Base-by-base conservation (phyloP, 306 rosid genomes). In the Quillaja saponaria region DNA sequence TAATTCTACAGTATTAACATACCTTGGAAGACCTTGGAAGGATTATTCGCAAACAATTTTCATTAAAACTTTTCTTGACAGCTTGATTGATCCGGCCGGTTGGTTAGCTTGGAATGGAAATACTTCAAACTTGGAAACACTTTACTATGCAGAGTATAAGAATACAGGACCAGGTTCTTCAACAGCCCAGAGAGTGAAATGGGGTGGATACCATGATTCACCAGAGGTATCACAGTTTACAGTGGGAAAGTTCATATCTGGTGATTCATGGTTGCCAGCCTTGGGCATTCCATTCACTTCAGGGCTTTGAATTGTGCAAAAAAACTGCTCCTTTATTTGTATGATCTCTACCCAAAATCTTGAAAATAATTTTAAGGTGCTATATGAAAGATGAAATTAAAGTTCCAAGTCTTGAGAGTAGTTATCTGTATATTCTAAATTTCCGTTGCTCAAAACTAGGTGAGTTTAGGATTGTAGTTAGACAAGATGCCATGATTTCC, bases 21-120 rank as follows among this genome's bases (percentile, higher is more conserved):
- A 61, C 15, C 21, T 70, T 12, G 75, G 63, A 12, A 70, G 75
- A 56, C 75, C 75, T 19, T 70, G 75, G 75, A 41, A 53, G 52
- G 47, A 18, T 19, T 70, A 70, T 46, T 70, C 75, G 6, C 53
- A 63, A 6, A 70, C 69, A 0, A 61, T 70, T 19, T 61, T 34
- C 47, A 13, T 70, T 18, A 53, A 70, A 21, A 42, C 11, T 0
- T 70, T 15, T 40, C 17, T 70, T 14, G 69, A 70, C 10, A 17
- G 40, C 10, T 45, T 61, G 2, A 7, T 70, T 34, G 55, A 51
- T 1, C 63, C 50, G 4, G 55, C 57, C 5, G 75, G 75, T 34
- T 70, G 75, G 75, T 4, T 51, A 4, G 63, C 39, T 39, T 61
- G 75, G 75, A 33, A 28, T 15, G 62, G 48, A 4, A 28, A 42